These are phyloP conservation scores for Leccinellum rugosiceps DNA, from an alignment of 768 basidiomycete genomes.

Conservation along the genomic window DNA sequence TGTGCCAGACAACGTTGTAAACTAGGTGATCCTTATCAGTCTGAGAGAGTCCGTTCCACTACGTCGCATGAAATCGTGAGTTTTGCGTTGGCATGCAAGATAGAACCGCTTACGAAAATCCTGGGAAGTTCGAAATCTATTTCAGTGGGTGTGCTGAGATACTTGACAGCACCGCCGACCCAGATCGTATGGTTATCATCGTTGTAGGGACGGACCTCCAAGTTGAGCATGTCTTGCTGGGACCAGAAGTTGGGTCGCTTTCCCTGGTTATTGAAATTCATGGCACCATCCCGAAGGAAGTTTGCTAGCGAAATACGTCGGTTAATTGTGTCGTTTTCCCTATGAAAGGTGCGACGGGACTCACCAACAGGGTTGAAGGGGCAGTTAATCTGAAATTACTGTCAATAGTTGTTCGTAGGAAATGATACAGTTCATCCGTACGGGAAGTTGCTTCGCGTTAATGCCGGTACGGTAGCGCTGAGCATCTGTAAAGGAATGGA, in stretches of 20 bases:
- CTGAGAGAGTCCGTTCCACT: slow-evolving; percentile 35
- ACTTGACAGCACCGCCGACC: slow-evolving; percentile 40
- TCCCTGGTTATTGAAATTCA: slow-evolving; percentile 38
- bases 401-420: neutral
- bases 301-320: slow-evolving; percentile 24
- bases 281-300: slow-evolving; percentile 38
- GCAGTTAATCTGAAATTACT: slow-evolving; percentile 30
- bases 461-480: slow-evolving; percentile 39
- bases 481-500: slow-evolving; percentile 25
- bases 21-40: slow-evolving; percentile 37
- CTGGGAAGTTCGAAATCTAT: slow-evolving; percentile 40
- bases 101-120: slow-evolving; percentile 23
- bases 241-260: slow-evolving; percentile 39
- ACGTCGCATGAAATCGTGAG: neutral
- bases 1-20: slow-evolving; percentile 37
- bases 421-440: slow-evolving; percentile 1
- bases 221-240: slow-evolving; percentile 32
- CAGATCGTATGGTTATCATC: slow-evolving; percentile 41
- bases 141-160: slow-evolving; percentile 34
- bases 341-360: slow-evolving; percentile 1
- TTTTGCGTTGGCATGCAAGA: neutral
- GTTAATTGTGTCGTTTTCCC: neutral
- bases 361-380: slow-evolving; percentile 37
- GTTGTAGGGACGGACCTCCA: slow-evolving; percentile 33
- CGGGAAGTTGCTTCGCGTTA: slow-evolving; percentile 39